phyloP scores from a whole-genome alignment of 75 land plant species.

The Sequoia sempervirens region DNA sequence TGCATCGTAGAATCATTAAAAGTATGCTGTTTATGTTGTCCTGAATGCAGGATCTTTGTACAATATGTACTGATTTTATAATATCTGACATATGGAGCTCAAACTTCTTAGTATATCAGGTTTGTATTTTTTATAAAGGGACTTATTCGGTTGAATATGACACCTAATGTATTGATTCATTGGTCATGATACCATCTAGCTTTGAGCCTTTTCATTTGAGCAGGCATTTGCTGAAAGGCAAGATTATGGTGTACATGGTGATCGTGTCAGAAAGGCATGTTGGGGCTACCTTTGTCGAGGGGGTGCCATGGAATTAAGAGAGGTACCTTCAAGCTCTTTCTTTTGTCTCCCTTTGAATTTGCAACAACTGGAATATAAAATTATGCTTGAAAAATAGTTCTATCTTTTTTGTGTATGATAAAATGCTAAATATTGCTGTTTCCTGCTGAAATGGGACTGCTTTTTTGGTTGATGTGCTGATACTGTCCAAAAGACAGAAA shows the following conservation, averaged over 20 bases:
- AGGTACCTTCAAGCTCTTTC: conserved; percentile 33
- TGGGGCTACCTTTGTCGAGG: conserved; percentile 99
- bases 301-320: conserved; percentile 84
- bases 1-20: background rate
- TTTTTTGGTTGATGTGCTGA: background rate
- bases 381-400: background rate
- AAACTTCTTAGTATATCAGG: conserved; percentile 93
- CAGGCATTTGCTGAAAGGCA: conserved; percentile 95
- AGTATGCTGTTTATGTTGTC: background rate
- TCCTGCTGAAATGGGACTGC: background rate
- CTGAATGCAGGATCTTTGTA: conserved; percentile 83
- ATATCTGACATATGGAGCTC: conserved; percentile 90
- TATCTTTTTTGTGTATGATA: background rate
- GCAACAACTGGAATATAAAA: background rate
- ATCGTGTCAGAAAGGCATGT: conserved; percentile 92
- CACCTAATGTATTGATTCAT: background rate
- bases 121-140: conserved; percentile 11
- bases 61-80: conserved; percentile 92
- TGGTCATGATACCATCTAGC: conserved; percentile 5
- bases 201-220: background rate
- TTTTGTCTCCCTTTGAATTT: background rate
- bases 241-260: conserved; percentile 95
- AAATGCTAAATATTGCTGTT: background rate
- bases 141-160: background rate
- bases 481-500: background rate